These are phyloP conservation scores for Rhizopogon vulgaris DNA, from an alignment of 768 basidiomycete genomes.

Conservation along the genomic window DNA sequence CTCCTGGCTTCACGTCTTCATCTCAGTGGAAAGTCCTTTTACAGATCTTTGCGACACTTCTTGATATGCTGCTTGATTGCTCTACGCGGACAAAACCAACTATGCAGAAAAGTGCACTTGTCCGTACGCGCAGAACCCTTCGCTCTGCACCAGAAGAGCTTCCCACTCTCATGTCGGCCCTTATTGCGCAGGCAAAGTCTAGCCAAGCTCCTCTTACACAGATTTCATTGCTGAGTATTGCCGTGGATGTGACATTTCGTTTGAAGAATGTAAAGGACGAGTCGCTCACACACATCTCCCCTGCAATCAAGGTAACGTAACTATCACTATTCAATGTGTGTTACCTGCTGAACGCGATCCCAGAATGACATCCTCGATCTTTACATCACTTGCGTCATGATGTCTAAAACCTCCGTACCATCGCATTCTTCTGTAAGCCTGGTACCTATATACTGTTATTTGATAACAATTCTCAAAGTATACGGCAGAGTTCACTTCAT, in stretches of 20 bases:
- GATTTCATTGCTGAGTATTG: constrained; percentile 57
- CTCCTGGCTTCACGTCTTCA: constrained; percentile 40
- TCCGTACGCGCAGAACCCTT: constrained; percentile 59
- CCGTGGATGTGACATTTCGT: constrained; percentile 64
- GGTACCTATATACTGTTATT: constrained; percentile 3
- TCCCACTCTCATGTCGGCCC: constrained; percentile 42
- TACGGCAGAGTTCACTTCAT: constrained; percentile 41
- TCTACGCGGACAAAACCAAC: constrained; percentile 49
- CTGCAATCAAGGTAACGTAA: constrained; percentile 38
- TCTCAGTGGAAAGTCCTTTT: constrained; percentile 48
- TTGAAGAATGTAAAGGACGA: constrained; percentile 51
- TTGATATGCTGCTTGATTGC: constrained; percentile 53
- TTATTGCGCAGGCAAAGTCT: constrained; percentile 47
- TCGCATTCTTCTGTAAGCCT: constrained; percentile 49
- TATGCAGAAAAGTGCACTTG: constrained; percentile 54
- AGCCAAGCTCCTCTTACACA: constrained; percentile 34
- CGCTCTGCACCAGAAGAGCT: constrained; percentile 54
- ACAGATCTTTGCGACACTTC: constrained; percentile 48
- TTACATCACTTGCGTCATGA: constrained; percentile 57
- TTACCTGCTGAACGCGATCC: background rate
- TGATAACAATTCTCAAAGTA: constrained; percentile 7
- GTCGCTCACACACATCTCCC: constrained; percentile 35
- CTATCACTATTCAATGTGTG: background rate
- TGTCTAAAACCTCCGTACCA: constrained; percentile 60
- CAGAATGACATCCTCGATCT: constrained; percentile 55